Base-by-base conservation (phyloP, 2,329 filamentous ascomycete species). In the Aspergillus brasiliensis region DNA sequence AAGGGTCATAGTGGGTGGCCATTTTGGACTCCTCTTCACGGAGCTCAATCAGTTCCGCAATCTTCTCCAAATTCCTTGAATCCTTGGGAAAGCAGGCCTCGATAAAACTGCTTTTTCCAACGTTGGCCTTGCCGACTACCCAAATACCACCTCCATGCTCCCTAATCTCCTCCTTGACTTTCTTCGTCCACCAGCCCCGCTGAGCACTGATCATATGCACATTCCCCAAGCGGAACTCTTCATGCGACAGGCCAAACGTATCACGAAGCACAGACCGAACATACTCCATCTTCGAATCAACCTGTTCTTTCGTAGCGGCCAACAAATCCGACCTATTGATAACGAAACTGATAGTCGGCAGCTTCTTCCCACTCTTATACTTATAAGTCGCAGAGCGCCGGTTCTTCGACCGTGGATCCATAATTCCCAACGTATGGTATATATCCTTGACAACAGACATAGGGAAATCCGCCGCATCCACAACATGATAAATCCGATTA, bases 81-180 rank as follows among this genome's bases (percentile, higher is more conserved):
- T 87, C 88, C 81, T 90, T 88, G 3, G 96, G 94, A 69, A 93
- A 97, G 7, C 97, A 87, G 4, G 88, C 85, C 67, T 95, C 88
- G 62, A 98, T 96, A 2, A 99, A 84, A 71, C 90, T 89, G 68
- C 94, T 98, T 78, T 99, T 99, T 23, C 95, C 96, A 2, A 98
- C 96, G 71, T 99, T 99, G 63, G 92, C 92, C 76, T 97, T 98
- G n/a, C 95, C 95, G 2, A 99, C 90, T 82, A 99, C 88, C 94
- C 95, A 99, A 15, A 91, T 89, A 15, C 88, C 95, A 4, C 94
- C 94, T 3, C 92, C 92, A 51, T 91, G 86, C 46, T 87, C 79
- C 84, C 88, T 93, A 49, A 99, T 92, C 51, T 93, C 89, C 67
- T 97, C 88, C 74, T 91, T 97, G 57, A 99, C 79, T 52, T 90